Evolutionary conservation across 2,329 filamentous ascomycete genomes (phyloP).

Genomic region (Aspergillus neotritici): DNA sequence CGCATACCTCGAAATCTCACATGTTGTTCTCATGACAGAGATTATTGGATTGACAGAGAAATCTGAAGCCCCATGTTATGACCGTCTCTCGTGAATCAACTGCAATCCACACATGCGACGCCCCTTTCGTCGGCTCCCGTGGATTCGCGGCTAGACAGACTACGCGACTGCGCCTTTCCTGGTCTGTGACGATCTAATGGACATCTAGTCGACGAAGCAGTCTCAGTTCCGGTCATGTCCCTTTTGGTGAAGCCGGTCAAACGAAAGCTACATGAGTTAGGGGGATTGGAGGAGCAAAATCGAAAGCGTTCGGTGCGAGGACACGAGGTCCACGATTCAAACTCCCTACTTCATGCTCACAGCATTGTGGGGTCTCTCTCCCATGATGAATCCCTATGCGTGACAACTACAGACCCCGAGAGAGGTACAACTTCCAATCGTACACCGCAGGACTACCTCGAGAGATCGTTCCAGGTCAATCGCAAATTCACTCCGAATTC

Average conservation of each 20-base stretch:
- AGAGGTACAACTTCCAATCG: conserved; percentile 23
- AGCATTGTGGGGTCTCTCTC: conserved; percentile 6
- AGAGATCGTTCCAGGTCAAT: conserved; percentile 22
- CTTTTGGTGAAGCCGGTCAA: conserved; percentile 28
- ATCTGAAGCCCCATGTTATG: no score
- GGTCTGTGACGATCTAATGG: conserved; percentile 11
- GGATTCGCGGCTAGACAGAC: neutral
- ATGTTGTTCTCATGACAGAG: neutral
- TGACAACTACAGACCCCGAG: conserved; percentile 17
- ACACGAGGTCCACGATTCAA: neutral
- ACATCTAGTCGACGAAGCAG: neutral
- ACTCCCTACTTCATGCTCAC: neutral
- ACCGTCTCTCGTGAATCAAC: no score
- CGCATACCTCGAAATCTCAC: neutral
- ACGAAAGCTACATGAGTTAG: conserved; percentile 27
- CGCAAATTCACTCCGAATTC: conserved; percentile 54
- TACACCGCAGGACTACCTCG: conserved; percentile 24
- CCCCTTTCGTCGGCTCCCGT: no score
- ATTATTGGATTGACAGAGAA: neutral
- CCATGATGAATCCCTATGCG: conserved; percentile 5
- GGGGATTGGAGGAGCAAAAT: conserved; percentile 15
- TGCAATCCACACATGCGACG: no score
- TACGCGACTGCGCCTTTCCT: neutral
- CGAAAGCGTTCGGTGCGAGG: conserved; percentile 3
- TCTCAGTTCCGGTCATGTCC: conserved; percentile 22